Evolutionary conservation across 164 flowering plant genomes (phyloP).

Genomic region (Liquidambar formosana): DNA sequence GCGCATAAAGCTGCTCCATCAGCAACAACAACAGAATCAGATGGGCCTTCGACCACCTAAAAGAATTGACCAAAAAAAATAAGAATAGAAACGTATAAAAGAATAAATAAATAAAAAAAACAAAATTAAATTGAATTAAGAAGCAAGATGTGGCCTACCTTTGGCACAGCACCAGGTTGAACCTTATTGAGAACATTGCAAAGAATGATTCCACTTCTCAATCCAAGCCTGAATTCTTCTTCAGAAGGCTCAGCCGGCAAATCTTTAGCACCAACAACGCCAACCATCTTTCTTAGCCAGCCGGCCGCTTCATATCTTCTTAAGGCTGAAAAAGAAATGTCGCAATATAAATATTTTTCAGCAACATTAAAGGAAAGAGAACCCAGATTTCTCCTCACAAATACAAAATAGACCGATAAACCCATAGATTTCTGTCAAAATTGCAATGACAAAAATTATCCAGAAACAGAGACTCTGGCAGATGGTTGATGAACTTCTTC

Average conservation of each 20-base stretch:
- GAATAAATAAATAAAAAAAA: background rate
- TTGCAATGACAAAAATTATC: no score
- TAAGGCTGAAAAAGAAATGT: conserved; percentile 28
- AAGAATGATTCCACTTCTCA: conserved; percentile 82
- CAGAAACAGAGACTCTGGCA: no score
- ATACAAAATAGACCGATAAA: no score
- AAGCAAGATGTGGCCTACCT: conserved; percentile 40
- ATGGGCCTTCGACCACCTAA: conserved; percentile 64
- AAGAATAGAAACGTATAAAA: background rate
- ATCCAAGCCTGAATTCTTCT: conserved; percentile 83
- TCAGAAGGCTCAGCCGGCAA: conserved; percentile 91
- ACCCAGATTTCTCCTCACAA: no score
- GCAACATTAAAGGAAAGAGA: no score
- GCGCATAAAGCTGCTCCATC: conserved; percentile 69
- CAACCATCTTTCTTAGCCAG: conserved; percentile 45
- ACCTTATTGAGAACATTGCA: conserved; percentile 83
- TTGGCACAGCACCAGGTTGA: conserved; percentile 81
- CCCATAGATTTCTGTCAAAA: no score
- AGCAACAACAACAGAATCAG: conserved; percentile 42
- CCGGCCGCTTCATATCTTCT: conserved; percentile 54
- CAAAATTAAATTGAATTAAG: background rate
- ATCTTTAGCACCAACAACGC: conserved; percentile 51
- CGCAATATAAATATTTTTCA: background rate
- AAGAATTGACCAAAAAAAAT: background rate
- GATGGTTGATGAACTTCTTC: no score